Percentiles rank a stretch among this genome's conserved stretches.
Conservation (phyloP, 306 rosid genomes). For the Cicer pinnatifidum region DNA sequence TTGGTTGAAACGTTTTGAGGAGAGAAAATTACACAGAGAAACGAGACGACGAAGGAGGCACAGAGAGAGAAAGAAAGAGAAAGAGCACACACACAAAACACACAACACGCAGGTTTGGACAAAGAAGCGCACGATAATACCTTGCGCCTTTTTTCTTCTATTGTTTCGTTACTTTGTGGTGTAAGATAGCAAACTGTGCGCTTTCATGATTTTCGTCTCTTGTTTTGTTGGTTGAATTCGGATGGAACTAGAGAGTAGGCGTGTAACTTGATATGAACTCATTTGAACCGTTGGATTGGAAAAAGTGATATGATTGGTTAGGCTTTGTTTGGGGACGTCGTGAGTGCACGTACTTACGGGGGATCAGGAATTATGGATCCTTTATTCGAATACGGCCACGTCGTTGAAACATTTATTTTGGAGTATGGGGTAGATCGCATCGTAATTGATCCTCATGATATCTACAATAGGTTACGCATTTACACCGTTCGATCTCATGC, state of each 20-base stretch:
- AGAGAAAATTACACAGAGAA: conserved; percentile 13
- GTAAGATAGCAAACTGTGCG: conserved; percentile 56
- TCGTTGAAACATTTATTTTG: conserved; percentile 10
- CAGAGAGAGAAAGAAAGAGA: conserved; percentile 19
- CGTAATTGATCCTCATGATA: conserved; percentile 42
- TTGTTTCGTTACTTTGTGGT: conserved; percentile 8
- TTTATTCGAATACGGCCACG: conserved; percentile 47
- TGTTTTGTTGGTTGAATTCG: not conserved
- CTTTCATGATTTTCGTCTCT: not conserved
- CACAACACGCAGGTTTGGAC: conserved; percentile 53
- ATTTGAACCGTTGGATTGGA: conserved; percentile 1
- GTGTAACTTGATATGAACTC: not conserved
- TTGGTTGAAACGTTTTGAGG: conserved; percentile 12
- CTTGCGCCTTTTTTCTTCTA: conserved; percentile 48
- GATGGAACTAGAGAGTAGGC: not conserved
- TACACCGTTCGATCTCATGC: conserved; percentile 12
- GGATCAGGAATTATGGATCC: conserved; percentile 24
- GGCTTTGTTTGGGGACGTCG: not conserved
- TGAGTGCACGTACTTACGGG: conserved; percentile 45
- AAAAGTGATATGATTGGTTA: not conserved
- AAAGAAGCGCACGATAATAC: conserved; percentile 49
- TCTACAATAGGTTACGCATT: not conserved
- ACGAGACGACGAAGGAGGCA: conserved; percentile 33
- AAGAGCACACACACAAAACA: conserved; percentile 30
- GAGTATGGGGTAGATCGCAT: conserved; percentile 32